Evolutionary conservation across 192 early-diverging fungal species (phyloP).

Genomic region (Backusella parvicylindrica): DNA sequence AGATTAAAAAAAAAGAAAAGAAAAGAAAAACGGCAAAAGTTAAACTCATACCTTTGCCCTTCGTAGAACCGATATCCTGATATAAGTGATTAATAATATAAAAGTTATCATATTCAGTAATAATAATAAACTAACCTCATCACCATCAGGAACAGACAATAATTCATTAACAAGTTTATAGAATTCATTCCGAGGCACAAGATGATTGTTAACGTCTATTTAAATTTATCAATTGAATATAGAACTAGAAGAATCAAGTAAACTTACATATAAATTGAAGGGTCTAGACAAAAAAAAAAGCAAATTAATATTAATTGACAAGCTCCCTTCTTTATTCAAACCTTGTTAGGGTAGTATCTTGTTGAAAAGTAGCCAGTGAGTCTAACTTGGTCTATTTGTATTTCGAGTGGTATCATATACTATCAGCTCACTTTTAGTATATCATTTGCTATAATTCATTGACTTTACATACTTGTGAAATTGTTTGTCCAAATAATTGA

Average conservation of each 20-base stretch:
- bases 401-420: slow-evolving; percentile 11
- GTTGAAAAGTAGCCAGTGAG: slow-evolving; percentile 41
- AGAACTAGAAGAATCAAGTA: not conserved
- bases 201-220: slow-evolving; percentile 48
- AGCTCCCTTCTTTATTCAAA: not conserved
- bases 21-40: too few species aligned
- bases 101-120: not conserved
- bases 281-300: slow-evolving; percentile 21
- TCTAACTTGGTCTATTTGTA: slow-evolving; percentile 11
- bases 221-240: not conserved
- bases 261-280: slow-evolving; percentile 56
- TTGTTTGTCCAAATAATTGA: slow-evolving; percentile 48
- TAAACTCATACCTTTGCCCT: not conserved
- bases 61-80: not conserved
- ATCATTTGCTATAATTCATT: not conserved
- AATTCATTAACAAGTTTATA: slow-evolving; percentile 39
- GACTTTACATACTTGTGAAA: slow-evolving; percentile 34
- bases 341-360: slow-evolving; percentile 36
- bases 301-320: not conserved
- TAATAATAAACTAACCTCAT: not conserved
- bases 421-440: not conserved
- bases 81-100: not conserved
- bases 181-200: slow-evolving; percentile 34
- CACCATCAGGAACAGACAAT: slow-evolving; percentile 34
- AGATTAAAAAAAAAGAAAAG: not conserved